These are phyloP conservation scores for Penicillium freii DNA, from an alignment of 2,329 filamentous ascomycete genomes.

Conservation along the genomic window DNA sequence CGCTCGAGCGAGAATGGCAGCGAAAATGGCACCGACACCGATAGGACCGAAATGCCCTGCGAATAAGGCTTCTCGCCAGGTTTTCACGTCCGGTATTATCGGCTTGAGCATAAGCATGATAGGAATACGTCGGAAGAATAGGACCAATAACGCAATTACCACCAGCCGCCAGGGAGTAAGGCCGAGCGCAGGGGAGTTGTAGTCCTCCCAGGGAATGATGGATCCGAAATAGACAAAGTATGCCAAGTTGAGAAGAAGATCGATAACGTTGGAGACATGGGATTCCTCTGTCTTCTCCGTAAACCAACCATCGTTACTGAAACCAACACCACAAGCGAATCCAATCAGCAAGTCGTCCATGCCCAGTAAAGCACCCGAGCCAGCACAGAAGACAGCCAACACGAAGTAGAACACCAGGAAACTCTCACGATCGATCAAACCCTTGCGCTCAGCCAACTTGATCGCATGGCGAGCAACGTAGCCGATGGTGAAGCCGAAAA, in stretches of 20 bases:
- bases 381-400: constrained; percentile 90
- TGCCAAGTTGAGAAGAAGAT: constrained; percentile 90
- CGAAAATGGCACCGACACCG: constrained; percentile 93
- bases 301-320: constrained; percentile 99
- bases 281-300: constrained; percentile 97
- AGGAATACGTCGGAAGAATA: constrained; percentile 93
- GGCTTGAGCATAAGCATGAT: constrained; percentile 92
- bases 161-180: constrained; percentile 83
- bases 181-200: constrained; percentile 71
- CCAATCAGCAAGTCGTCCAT: constrained; percentile 92
- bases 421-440: constrained; percentile 91
- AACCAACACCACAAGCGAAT: constrained; percentile 94
- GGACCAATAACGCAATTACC: constrained; percentile 89
- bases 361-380: constrained; percentile 85
- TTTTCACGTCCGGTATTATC: constrained; percentile 93
- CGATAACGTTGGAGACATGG: constrained; percentile 98
- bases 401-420: constrained; percentile 99
- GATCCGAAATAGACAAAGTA: constrained; percentile 98
- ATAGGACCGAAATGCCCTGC: constrained; percentile 98
- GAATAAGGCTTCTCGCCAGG: constrained; percentile 94
- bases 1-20: constrained; percentile 87
- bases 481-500: constrained; percentile 83
- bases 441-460: constrained; percentile 77
- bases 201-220: constrained; percentile 94
- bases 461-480: constrained; percentile 90